phyloP scores from a whole-genome alignment of 306 rosid genomes.

The Canavalia gladiata region DNA sequence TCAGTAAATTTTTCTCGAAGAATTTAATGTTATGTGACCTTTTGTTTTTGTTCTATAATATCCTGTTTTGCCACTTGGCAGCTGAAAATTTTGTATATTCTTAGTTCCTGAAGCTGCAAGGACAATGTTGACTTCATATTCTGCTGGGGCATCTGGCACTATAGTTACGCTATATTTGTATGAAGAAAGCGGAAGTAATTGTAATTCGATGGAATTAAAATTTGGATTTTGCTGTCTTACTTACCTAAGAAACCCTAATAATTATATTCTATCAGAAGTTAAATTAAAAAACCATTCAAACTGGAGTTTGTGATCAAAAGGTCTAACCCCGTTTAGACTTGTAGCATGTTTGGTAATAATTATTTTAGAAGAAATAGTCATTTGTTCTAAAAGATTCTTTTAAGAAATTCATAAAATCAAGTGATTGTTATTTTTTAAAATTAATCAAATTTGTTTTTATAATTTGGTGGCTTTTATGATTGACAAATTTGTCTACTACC shows the following conservation, averaged over 20 bases:
- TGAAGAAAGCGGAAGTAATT: not conserved
- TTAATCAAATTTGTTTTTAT: too few species aligned
- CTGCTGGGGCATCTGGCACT: not conserved
- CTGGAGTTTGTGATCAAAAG: not conserved
- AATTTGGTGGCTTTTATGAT: too few species aligned
- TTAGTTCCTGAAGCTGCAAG: conserved; percentile 33
- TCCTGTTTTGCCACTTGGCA: conserved; percentile 40
- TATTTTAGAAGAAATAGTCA: too few species aligned
- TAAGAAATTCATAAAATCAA: too few species aligned
- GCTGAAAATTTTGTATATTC: conserved; percentile 38
- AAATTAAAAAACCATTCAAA: not conserved
- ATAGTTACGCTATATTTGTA: not conserved
- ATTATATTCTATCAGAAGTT: not conserved
- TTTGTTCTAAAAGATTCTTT: too few species aligned
- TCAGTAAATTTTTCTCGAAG: conserved; percentile 37
- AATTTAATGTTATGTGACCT: conserved; percentile 22
- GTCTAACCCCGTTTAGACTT: not conserved
- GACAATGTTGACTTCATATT: conserved; percentile 30
- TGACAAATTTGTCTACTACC: too few species aligned
- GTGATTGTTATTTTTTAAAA: too few species aligned
- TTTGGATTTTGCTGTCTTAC: not conserved
- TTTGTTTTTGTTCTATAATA: conserved; percentile 24
- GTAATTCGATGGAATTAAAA: conserved; percentile 5
- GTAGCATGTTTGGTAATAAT: too few species aligned
- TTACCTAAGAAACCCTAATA: not conserved